phyloP scores from a whole-genome alignment of 805 yeast genomes.

The Candida nemodendra region DNA sequence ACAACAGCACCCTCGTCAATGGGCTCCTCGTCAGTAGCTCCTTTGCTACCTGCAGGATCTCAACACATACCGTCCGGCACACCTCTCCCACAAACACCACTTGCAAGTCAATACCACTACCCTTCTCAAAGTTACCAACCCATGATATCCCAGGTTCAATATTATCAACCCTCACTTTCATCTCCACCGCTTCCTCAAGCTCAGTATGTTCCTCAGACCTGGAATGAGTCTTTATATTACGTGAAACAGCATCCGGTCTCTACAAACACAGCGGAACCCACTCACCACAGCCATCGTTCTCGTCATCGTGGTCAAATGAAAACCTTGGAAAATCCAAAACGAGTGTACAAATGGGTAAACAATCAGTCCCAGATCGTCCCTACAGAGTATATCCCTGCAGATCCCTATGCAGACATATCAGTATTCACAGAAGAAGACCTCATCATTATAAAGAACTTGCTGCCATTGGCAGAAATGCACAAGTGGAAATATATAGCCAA shows the following conservation, averaged over 20 bases:
- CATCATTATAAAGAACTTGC: slow-evolving; percentile 24
- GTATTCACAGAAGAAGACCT: slow-evolving; percentile 33
- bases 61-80: neutral
- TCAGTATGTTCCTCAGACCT: neutral
- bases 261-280: neutral
- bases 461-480: slow-evolving; percentile 33
- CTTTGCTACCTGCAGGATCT: slow-evolving; percentile 1
- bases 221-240: neutral
- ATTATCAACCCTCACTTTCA: neutral
- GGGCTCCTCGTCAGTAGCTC: slow-evolving; percentile 3
- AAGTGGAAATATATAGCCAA: slow-evolving; percentile 35
- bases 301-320: neutral
- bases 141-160: slow-evolving; percentile 6
- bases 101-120: slow-evolving; percentile 4
- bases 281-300: neutral
- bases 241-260: slow-evolving; percentile 2
- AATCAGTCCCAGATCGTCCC: slow-evolving; percentile 17
- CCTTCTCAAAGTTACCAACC: neutral
- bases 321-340: neutral
- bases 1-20: slow-evolving; percentile 1
- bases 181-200: slow-evolving; percentile 1
- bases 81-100: slow-evolving; percentile 1
- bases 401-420: slow-evolving; percentile 22
- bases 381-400: slow-evolving; percentile 24
- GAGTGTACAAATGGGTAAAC: slow-evolving; percentile 13